Base-by-base conservation (phyloP, 305 asterid genomes). In the Fraxinus nigra region DNA sequence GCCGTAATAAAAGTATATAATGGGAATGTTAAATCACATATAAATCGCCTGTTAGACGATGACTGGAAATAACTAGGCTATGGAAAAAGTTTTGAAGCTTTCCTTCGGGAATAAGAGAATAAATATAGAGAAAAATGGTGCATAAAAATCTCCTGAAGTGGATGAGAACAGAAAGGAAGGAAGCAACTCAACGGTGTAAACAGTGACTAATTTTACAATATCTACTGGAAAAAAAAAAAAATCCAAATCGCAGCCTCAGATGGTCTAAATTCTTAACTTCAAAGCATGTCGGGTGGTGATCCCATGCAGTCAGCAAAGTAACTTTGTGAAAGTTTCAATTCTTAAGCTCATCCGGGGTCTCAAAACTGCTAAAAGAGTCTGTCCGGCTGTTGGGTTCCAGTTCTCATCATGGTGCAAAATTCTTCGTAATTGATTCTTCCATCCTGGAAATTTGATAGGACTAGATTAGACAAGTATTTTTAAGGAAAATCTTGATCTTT, bases 401-500 rank as follows among this genome's bases (percentile, higher is more conserved):
- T 89, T 87, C 96, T 95, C 98, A 95, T 95, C 98, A 95, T 93
- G 14, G 87, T 86, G 65, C 95, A 91, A 79, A 95, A 95, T 86
- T 93, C 98, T 26, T 92, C 94, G 40, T 92, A 95, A 82, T 95
- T 92, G 70, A 94, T 94, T 81, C 93, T 88, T 78, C 98, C 98
- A 81, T 93, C 98, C 98, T 94, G 89, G 32, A 78, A 82, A 65
- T 84, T 80, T 9, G 10, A 59, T 16, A 69, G 51, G 22, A 30
- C 83, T 14, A 84, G 79, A 81, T 79, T 13, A 80, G 7, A 20
- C 38, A 7, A 34, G 28, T 34, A 3, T 37, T 37, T 7, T 14
- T 34, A 74, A 24, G 72, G 20, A 28, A 20, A 5, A 8, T 28
- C 4, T 38, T 32, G 54, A 9, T 28, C 8, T 56, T 14, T 26